Base-by-base conservation (phyloP, 768 basidiomycete species). In the Xerocomellus chrysenteron region DNA sequence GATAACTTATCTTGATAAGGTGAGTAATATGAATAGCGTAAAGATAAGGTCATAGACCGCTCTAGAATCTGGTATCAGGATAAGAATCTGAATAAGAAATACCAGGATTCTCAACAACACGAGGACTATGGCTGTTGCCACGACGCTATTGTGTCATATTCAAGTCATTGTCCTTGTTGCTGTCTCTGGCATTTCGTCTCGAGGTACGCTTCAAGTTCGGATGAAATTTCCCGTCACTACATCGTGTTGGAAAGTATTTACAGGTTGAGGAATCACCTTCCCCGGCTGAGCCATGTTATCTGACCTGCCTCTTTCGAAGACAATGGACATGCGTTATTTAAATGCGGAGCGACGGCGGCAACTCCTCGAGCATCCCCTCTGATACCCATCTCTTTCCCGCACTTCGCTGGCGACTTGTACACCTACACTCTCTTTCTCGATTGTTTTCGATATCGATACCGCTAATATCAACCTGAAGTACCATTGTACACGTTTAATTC, bases 361-460 rank as follows among this genome's bases (percentile, higher is more conserved):
- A 17, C 39, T n/a, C 45, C 17, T 40, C n/a, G 40, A 59, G 35
- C 56, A 10, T 28, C 17, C 21, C 16, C 26, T 33, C 30, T 14
- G 35, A 52, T 63, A 59, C 56, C 52, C 56, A 40, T 41, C 47
- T 41, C 35, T 35, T 47, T 50, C 24, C 33, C 24, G 13, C 24
- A 33, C 41, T 59, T 62, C 63, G 65, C 65, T 62, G 62, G 65
- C 59, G 61, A 63, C 62, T 26, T 52, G 12, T 46, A 47, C n/a
- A 17, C 21, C 26, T 48, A 47, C 54, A 47, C 58, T 57, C 47
- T 53, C 21, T 50, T 39, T 26, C 36, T 5, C 37, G 12, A 47
- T 41, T 24, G 32, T 21, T 40, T 53, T 47, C 12, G 17, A 41
- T 19, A 36, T 21, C 33, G 26, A 47, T 36, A 19, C 17, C 35